Evolutionary conservation across 1,284 basidiomycete species (phyloP).

Genomic region (Irpex sp.): DNA sequence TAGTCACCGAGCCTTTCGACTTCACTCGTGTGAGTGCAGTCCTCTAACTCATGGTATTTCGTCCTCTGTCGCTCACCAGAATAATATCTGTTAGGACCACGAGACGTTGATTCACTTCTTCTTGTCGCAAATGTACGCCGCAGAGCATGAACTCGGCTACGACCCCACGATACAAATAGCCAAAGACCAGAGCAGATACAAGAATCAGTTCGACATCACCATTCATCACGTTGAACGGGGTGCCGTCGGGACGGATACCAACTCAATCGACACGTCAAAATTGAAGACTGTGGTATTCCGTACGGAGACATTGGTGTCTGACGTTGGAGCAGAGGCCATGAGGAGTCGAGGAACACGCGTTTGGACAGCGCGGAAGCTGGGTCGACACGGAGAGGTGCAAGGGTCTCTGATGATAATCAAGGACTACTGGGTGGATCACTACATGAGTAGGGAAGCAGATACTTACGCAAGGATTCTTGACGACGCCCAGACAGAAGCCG

Average conservation of each 20-base stretch:
- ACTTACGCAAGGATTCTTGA: not conserved
- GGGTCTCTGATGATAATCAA: not conserved
- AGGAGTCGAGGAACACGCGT: slow-evolving; percentile 6
- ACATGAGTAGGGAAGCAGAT: not conserved
- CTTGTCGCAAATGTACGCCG: slow-evolving; percentile 2
- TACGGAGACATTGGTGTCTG: not conserved
- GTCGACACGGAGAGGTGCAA: not conserved
- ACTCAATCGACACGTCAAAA: not conserved
- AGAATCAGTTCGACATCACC: not conserved
- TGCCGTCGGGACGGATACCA: not conserved
- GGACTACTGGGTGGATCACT: slow-evolving; percentile 4
- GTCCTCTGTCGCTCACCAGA: not conserved
- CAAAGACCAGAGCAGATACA: not conserved
- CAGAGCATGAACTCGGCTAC: slow-evolving; percentile 1
- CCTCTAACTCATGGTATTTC: not conserved
- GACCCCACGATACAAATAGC: slow-evolving; percentile 6
- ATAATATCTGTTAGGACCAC: not conserved
- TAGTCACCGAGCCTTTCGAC: slow-evolving; percentile 2
- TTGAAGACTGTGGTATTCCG: not conserved
- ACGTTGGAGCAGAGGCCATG: not conserved
- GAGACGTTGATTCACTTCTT: slow-evolving; percentile 5
- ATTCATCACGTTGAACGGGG: not conserved
- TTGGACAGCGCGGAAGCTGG: not conserved
- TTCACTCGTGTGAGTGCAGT: slow-evolving; percentile 2
- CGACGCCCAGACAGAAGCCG: not conserved